Conservation (phyloP, 164 flowering plant species). For the Tetrastigma voinierianum region DNA sequence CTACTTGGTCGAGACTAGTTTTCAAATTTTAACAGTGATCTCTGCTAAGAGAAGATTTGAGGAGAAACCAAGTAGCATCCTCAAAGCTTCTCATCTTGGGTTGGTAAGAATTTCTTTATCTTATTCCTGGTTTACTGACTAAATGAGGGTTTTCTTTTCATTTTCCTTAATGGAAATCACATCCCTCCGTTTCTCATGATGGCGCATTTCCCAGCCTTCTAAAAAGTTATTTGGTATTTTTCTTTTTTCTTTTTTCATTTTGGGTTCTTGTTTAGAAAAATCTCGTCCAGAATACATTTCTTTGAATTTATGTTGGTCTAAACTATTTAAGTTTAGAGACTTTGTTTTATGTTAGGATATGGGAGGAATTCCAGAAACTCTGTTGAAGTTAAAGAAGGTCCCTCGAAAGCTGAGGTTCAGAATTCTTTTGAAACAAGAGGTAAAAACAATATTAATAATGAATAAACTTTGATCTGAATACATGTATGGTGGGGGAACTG, state of each 20-base stretch:
- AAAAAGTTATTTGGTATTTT: too few species aligned
- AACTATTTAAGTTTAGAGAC: not conserved
- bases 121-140: not conserved
- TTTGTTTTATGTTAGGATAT: conserved; percentile 18
- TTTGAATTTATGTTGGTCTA: too few species aligned
- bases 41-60: conserved; percentile 24
- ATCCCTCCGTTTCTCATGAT: too few species aligned
- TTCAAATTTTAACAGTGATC: conserved; percentile 34
- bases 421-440: conserved; percentile 40
- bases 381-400: conserved; percentile 15
- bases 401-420: conserved; percentile 9
- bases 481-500: too few species aligned
- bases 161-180: not conserved
- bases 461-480: not conserved
- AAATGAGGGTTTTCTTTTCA: not conserved
- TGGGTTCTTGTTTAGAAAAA: too few species aligned
- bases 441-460: not conserved
- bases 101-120: conserved; percentile 28
- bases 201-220: too few species aligned
- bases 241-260: not conserved
- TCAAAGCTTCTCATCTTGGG: conserved; percentile 23
- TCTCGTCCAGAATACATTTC: too few species aligned
- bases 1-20: not conserved
- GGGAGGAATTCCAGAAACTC: conserved; percentile 8
- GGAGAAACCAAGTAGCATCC: conserved; percentile 15